Percentiles rank a stretch among this genome's conserved stretches.
Conservation (phyloP, 1,284 basidiomycete species). For the Ganoderma boninense region DNA sequence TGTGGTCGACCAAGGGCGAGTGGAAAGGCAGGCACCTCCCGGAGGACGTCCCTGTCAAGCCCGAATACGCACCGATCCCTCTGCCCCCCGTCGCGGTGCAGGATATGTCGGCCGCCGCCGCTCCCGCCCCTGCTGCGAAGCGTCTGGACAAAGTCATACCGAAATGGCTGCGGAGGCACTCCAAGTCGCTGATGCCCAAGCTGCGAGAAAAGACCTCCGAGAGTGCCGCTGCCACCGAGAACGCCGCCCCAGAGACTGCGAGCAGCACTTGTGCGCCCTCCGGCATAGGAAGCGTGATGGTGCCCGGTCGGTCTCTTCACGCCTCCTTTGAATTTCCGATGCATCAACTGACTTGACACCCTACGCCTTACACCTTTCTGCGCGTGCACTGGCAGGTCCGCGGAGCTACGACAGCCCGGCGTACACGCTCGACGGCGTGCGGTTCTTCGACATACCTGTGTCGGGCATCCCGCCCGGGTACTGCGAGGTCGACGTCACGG, state of each 20-base stretch:
- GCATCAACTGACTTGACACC: background rate
- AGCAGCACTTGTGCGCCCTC: background rate
- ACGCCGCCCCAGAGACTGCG: background rate
- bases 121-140: background rate
- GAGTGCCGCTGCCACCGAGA: background rate
- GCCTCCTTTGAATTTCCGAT: too few species aligned
- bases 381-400: background rate
- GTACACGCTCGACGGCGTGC: constrained; percentile 42
- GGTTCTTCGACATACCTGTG: constrained; percentile 46
- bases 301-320: background rate
- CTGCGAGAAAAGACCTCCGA: background rate
- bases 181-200: background rate
- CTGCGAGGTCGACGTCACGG: constrained; percentile 46
- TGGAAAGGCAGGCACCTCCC: background rate
- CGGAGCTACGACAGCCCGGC: background rate
- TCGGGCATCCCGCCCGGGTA: constrained; percentile 45
- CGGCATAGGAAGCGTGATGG: background rate
- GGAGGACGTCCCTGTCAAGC: background rate
- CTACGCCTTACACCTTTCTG: too few species aligned
- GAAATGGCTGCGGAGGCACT: background rate
- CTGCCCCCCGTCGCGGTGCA: too few species aligned
- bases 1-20: constrained; percentile 45
- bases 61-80: background rate
- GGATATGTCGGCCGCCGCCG: background rate
- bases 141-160: background rate